Evolutionary conservation across 768 basidiomycete genomes (phyloP).

Genomic region (Clathrus columnatus): DNA sequence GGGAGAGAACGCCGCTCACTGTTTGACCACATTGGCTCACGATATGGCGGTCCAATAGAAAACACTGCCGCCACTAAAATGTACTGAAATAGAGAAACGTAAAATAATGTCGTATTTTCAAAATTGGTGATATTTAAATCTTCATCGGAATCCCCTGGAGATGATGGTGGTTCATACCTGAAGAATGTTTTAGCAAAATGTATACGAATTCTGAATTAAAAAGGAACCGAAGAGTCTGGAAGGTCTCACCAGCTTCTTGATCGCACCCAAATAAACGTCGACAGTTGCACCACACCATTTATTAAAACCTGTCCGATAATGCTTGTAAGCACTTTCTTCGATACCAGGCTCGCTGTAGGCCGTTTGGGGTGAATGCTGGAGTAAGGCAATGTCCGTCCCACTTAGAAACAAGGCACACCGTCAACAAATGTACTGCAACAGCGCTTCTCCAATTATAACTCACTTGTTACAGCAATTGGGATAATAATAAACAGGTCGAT

Average conservation of each 20-base stretch:
- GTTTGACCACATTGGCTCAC: constrained; percentile 92
- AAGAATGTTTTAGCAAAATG: not conserved
- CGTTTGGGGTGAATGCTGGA: constrained; percentile 79
- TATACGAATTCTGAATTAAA: not conserved
- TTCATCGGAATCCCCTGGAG: constrained; percentile 49
- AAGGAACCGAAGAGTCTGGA: not conserved
- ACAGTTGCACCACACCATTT: constrained; percentile 72
- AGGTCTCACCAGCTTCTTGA: constrained; percentile 66
- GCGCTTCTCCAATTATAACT: constrained; percentile 24
- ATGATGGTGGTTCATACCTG: constrained; percentile 72
- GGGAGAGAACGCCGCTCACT: no score
- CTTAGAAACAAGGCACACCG: constrained; percentile 32
- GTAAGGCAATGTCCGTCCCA: constrained; percentile 92
- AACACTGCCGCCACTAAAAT: constrained; percentile 95
- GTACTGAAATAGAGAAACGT: constrained; percentile 97
- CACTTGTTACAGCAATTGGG: constrained; percentile 92
- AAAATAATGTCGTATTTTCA: constrained; percentile 87
- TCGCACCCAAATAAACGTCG: constrained; percentile 87
- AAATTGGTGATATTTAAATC: constrained; percentile 71
- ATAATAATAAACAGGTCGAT: constrained; percentile 98
- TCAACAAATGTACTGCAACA: not conserved
- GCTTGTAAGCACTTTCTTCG: constrained; percentile 88
- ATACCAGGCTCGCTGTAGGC: constrained; percentile 92
- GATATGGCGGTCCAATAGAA: constrained; percentile 95
- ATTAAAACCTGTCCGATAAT: constrained; percentile 89